Evolutionary conservation across 305 asterid genomes (phyloP).

Genomic region (Fraxinus ornus): DNA sequence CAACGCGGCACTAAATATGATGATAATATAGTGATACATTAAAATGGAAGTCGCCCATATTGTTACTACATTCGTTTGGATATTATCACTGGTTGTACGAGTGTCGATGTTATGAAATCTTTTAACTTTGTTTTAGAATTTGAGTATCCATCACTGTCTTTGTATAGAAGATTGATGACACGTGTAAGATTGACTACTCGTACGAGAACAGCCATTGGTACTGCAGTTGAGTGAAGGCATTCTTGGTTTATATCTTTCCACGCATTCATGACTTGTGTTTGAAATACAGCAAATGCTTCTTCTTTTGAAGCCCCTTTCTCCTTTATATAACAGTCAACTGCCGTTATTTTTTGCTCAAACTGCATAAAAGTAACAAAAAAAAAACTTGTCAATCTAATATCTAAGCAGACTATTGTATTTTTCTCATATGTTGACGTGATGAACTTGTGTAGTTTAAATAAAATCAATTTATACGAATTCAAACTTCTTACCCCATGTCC

Average conservation of each 20-base stretch:
- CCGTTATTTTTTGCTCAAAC: conserved; percentile 29
- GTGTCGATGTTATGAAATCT: conserved; percentile 13
- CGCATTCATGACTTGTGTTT: conserved; percentile 22
- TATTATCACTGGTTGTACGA: conserved; percentile 27
- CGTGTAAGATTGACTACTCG: conserved; percentile 32
- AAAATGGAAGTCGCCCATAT: too few relatives aligned
- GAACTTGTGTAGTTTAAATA: neutral
- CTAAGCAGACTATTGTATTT: too few relatives aligned
- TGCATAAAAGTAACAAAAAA: neutral
- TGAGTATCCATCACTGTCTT: conserved; percentile 35
- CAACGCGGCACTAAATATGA: too few relatives aligned
- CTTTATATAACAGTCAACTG: conserved; percentile 24
- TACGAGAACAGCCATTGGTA: conserved; percentile 15
- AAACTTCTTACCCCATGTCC: conserved; percentile 22
- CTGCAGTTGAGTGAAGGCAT: conserved; percentile 21
- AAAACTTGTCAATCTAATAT: too few relatives aligned
- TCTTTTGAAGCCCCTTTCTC: conserved; percentile 25
- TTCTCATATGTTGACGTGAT: too few relatives aligned
- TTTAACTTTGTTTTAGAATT: conserved; percentile 24
- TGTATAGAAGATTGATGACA: conserved; percentile 25
- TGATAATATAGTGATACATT: too few relatives aligned
- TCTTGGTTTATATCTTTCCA: conserved; percentile 47
- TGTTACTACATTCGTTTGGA: too few relatives aligned
- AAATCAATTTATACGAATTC: neutral
- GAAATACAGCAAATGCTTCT: conserved; percentile 23